phyloP scores from a whole-genome alignment of 257 asterid genomes.

The Solanum ahanhuiri region DNA sequence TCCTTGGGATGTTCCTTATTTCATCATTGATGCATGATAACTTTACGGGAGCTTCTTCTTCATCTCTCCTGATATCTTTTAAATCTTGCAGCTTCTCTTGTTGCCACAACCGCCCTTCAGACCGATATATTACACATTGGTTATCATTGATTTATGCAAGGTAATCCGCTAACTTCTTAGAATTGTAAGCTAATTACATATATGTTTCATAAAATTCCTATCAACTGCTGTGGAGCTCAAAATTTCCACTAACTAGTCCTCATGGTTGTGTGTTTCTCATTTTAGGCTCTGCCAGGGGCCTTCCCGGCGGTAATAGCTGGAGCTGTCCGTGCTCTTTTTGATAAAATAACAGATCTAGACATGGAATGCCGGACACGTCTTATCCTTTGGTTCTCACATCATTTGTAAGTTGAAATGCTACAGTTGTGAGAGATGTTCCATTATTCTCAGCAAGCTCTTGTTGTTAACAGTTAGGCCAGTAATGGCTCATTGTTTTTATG shows the following conservation, averaged over 20 bases:
- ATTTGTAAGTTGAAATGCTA: conserved; percentile 52
- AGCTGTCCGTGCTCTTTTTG: conserved; percentile 95
- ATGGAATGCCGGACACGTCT: conserved; percentile 97
- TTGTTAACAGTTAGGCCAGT: not conserved
- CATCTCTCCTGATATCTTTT: not conserved
- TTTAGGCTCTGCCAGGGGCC: conserved; percentile 99
- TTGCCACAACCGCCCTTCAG: conserved; percentile 92
- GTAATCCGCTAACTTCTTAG: conserved; percentile 19
- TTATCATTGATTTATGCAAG: conserved; percentile 96
- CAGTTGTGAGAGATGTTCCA: not conserved
- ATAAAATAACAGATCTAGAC: conserved; percentile 80
- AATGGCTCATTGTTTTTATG: not conserved
- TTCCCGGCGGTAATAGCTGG: conserved; percentile 98
- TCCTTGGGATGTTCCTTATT: not conserved
- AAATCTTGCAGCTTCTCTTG: conserved; percentile 68
- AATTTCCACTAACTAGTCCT: not conserved
- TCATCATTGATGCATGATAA: not conserved
- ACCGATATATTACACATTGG: conserved; percentile 90
- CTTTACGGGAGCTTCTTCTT: not conserved
- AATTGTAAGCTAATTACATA: not conserved
- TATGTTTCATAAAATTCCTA: not conserved
- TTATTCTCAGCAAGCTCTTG: not conserved
- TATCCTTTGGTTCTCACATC: conserved; percentile 98
- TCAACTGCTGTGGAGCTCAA: not conserved
- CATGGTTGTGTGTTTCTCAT: not conserved